Conservation (phyloP, 192 early-diverging fungal species). For the Pilaira anomala region DNA sequence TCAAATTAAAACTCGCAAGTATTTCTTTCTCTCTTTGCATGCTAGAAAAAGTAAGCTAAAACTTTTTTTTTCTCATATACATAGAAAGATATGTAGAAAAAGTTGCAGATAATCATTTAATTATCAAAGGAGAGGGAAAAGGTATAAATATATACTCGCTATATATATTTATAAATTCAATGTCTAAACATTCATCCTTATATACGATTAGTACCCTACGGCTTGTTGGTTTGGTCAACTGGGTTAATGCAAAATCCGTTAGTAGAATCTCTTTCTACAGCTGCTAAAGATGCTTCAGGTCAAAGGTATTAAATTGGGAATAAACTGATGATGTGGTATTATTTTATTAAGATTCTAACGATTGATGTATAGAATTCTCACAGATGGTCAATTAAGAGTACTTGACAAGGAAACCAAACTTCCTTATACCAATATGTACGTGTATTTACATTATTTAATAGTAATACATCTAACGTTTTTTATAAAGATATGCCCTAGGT, state of each 20-base stretch:
- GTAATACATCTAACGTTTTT: not conserved
- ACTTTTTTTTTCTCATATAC: not conserved
- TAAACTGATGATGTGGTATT: constrained; percentile 26
- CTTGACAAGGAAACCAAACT: constrained; percentile 55
- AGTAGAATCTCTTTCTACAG: constrained; percentile 48
- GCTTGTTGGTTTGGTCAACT: constrained; percentile 73
- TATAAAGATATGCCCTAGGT: constrained; percentile 72
- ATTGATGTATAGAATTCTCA: constrained; percentile 56
- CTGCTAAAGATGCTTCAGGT: constrained; percentile 30
- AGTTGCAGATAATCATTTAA: constrained; percentile 53
- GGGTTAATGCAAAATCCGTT: constrained; percentile 65
- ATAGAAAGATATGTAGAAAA: constrained; percentile 34
- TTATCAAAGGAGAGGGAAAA: constrained; percentile 49
- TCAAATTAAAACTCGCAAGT: constrained; percentile 68
- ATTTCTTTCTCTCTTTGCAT: not conserved
- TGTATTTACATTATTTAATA: not conserved
- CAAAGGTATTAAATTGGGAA: constrained; percentile 36
- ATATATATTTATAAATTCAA: not conserved
- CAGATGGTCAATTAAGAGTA: constrained; percentile 74
- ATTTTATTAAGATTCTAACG: too few species aligned
- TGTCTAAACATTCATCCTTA: not conserved
- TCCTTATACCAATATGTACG: constrained; percentile 55
- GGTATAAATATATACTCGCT: constrained; percentile 16
- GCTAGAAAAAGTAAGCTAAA: too few species aligned
- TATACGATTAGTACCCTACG: constrained; percentile 65